Conservation (phyloP, 2,329 filamentous ascomycete genomes). For the Cadophora luteo-olivacea region DNA sequence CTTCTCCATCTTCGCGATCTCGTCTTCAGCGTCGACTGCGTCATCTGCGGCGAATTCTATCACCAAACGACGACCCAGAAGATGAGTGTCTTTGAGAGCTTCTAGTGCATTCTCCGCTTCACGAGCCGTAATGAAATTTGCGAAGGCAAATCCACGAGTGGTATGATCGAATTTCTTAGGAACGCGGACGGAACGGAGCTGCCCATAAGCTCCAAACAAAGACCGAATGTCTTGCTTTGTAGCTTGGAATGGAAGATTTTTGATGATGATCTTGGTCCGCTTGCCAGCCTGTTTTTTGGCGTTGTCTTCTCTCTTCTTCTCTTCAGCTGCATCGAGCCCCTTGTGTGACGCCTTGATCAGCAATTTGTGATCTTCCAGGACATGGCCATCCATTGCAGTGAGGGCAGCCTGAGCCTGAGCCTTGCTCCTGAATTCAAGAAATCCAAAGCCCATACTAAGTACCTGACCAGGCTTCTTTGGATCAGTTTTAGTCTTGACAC, state of each 20-base stretch:
- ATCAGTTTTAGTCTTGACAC: constrained; percentile 92
- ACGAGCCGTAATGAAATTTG: constrained; percentile 88
- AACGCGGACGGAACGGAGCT: constrained; percentile 89
- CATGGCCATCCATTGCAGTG: constrained; percentile 85
- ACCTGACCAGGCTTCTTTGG: constrained; percentile 88
- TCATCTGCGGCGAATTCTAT: constrained; percentile 92
- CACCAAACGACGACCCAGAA: constrained; percentile 87
- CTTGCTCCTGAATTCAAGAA: constrained; percentile 85
- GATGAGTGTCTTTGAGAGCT: constrained; percentile 88
- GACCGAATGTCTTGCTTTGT: constrained; percentile 90
- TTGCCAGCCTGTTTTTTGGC: constrained; percentile 79
- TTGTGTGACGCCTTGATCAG: constrained; percentile 87
- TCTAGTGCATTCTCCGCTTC: constrained; percentile 92
- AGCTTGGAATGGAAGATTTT: constrained; percentile 96
- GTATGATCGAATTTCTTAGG: constrained; percentile 93
- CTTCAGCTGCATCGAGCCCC: constrained; percentile 85
- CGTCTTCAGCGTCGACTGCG: constrained; percentile 88
- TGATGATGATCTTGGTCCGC: constrained; percentile 93
- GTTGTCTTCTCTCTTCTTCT: constrained; percentile 81
- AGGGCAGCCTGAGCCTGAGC: constrained; percentile 80
- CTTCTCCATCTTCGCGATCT: constrained; percentile 96
- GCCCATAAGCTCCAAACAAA: constrained; percentile 88
- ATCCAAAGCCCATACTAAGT: constrained; percentile 97
- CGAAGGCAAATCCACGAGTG: constrained; percentile 94
- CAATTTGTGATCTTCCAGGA: constrained; percentile 86